Evolutionary conservation across 768 basidiomycete species (phyloP).

Genomic region (Lactifluus hygrophoroides): DNA sequence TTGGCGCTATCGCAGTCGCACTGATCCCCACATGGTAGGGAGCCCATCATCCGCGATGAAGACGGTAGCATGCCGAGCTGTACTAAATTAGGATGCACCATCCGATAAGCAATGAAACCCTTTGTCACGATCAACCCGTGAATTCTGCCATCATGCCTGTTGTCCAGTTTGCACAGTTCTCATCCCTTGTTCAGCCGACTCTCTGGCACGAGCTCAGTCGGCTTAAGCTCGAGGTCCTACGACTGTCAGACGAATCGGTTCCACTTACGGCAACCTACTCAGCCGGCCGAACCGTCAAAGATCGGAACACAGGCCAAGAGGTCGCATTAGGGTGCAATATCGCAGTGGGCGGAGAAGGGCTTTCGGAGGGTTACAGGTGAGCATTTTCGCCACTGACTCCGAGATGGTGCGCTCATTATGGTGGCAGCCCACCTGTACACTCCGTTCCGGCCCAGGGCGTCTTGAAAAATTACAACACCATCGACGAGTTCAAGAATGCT

Average conservation of each 20-base stretch:
- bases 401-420: not conserved
- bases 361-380: constrained; percentile 42
- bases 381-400: constrained; percentile 15
- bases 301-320: constrained; percentile 67
- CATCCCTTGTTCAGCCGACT: constrained; percentile 78
- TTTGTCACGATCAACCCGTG: not conserved
- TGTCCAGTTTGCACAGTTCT: constrained; percentile 85
- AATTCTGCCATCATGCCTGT: constrained; percentile 38
- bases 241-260: constrained; percentile 65
- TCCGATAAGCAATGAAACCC: not conserved
- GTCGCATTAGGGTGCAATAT: constrained; percentile 66
- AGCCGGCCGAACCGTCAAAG: constrained; percentile 60
- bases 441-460: constrained; percentile 50
- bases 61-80: not conserved
- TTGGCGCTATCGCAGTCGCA: too few species aligned
- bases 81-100: not conserved
- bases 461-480: constrained; percentile 94
- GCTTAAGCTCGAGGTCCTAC: constrained; percentile 86
- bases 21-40: too few species aligned
- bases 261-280: constrained; percentile 60
- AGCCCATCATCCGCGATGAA: too few species aligned
- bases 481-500: constrained; percentile 88
- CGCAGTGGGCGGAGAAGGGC: constrained; percentile 55
- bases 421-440: constrained; percentile 36
- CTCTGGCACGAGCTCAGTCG: constrained; percentile 90